Evolutionary conservation across 2,329 filamentous ascomycete species (phyloP).

Genomic region (Ascochyta clinopodiicola): DNA sequence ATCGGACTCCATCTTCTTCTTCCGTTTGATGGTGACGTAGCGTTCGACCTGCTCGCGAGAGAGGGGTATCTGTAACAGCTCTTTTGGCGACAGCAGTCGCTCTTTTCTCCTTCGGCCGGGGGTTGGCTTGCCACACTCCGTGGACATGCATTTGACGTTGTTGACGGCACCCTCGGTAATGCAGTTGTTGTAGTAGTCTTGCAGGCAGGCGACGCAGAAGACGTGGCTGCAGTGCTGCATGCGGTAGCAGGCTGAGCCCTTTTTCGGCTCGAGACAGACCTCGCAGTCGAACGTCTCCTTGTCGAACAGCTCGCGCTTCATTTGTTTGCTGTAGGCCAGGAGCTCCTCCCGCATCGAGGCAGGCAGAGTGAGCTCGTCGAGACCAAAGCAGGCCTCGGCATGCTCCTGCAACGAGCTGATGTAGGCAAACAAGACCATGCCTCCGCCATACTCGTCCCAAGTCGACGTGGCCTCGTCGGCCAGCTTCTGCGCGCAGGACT

Average conservation of each 20-base stretch:
- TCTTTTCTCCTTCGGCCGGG: constrained; percentile 53
- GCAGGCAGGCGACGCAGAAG: constrained; percentile 86
- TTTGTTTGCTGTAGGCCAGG: constrained; percentile 78
- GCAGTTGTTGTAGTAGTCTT: constrained; percentile 87
- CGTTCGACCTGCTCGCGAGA: constrained; percentile 75
- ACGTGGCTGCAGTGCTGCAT: constrained; percentile 87
- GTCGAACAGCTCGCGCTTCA: constrained; percentile 77
- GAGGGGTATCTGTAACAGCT: constrained; percentile 66
- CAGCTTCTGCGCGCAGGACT: constrained; percentile 53
- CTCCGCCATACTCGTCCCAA: constrained; percentile 67
- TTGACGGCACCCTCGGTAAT: constrained; percentile 85
- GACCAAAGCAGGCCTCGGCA: constrained; percentile 61
- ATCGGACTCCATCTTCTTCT: constrained; percentile 89
- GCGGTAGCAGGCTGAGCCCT: constrained; percentile 79
- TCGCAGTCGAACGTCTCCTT: constrained; percentile 86
- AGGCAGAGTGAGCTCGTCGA: constrained; percentile 57
- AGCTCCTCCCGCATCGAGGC: constrained; percentile 69
- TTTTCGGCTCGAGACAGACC: constrained; percentile 91
- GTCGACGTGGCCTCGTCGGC: constrained; percentile 56
- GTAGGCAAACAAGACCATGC: constrained; percentile 64
- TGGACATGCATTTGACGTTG: constrained; percentile 79
- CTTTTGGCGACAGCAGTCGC: constrained; percentile 77
- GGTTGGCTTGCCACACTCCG: constrained; percentile 68
- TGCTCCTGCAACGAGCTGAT: constrained; percentile 67
- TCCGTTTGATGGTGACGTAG: constrained; percentile 89